Percentiles rank a stretch among this genome's conserved stretches.
phyloP scores from a whole-genome alignment of 176 grass and related monocot species.

The Cymbopogon citratus region DNA sequence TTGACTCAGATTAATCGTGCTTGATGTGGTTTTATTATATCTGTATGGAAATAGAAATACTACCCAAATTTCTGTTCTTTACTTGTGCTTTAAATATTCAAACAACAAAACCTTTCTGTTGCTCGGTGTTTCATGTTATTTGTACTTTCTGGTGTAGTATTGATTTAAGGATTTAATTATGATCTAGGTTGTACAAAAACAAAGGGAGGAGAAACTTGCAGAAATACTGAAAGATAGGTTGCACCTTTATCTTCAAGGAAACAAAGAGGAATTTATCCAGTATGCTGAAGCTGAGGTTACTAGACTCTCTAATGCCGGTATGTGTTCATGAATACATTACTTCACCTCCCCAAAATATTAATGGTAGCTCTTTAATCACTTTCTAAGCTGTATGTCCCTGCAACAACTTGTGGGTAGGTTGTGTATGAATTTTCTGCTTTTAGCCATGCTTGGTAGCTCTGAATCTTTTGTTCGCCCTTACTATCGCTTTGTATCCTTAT shows the following conservation, averaged over 20 bases:
- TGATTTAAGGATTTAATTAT: slow-evolving; percentile 6
- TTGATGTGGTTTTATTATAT: not conserved
- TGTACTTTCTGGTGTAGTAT: not conserved
- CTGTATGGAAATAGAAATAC: not conserved
- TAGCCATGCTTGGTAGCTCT: not conserved
- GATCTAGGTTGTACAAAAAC: slow-evolving; percentile 78
- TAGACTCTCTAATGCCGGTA: slow-evolving; percentile 85
- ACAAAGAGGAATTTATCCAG: slow-evolving; percentile 67
- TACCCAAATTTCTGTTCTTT: not conserved
- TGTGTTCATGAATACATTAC: not conserved
- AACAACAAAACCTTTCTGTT: not conserved
- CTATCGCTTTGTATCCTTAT: not conserved
- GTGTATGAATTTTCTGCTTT: not conserved
- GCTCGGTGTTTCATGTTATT: not conserved
- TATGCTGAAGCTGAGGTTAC: slow-evolving; percentile 64
- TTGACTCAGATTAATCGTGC: not conserved
- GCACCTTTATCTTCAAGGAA: slow-evolving; percentile 81
- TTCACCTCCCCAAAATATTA: not conserved
- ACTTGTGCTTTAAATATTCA: not conserved
- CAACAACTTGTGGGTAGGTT: not conserved
- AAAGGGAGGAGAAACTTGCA: slow-evolving; percentile 93
- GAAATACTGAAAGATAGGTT: slow-evolving; percentile 62
- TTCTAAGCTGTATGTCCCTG: slow-evolving; percentile 10
- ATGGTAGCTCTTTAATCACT: not conserved
- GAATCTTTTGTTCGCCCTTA: not conserved